Percentiles rank a stretch among this genome's conserved stretches.
phyloP scores from a whole-genome alignment of 257 asterid genomes.

The Gentiana dahurica region DNA sequence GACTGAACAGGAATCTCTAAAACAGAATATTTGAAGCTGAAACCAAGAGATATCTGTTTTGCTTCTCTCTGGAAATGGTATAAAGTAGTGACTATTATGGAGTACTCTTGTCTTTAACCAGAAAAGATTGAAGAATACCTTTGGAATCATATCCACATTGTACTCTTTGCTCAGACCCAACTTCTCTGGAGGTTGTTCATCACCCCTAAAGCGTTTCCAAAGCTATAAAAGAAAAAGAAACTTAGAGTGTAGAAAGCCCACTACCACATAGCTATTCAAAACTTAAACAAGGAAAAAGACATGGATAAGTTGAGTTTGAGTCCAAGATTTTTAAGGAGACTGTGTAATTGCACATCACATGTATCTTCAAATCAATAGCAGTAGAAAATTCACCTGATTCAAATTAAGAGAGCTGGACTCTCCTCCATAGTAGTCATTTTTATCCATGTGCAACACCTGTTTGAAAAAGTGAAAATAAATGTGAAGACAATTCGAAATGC shows the following conservation, averaged over 20 bases:
- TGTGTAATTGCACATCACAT: no score
- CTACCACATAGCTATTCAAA: no score
- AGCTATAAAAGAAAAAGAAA: constrained; percentile 35
- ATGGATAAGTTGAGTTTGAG: no score
- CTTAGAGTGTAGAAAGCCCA: not conserved
- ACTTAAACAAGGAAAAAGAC: no score
- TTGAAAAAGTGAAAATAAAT: not conserved
- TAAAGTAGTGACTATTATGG: no score
- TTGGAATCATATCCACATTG: constrained; percentile 97
- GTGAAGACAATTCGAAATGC: not conserved
- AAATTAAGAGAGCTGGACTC: constrained; percentile 78
- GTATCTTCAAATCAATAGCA: not conserved
- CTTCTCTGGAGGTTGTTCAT: constrained; percentile 54
- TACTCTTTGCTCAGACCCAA: constrained; percentile 87
- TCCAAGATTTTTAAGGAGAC: no score
- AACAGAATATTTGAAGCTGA: no score
- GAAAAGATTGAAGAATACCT: constrained; percentile 30
- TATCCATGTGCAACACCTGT: constrained; percentile 96
- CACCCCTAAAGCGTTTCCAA: constrained; percentile 93
- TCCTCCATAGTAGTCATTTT: constrained; percentile 95
- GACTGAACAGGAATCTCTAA: no score
- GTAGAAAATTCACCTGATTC: constrained; percentile 46
- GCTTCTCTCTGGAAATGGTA: no score
- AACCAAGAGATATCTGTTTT: no score
- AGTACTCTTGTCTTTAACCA: no score